phyloP scores from a whole-genome alignment of 345 rosid genomes.

The Bruguiera gymnorhiza region DNA sequence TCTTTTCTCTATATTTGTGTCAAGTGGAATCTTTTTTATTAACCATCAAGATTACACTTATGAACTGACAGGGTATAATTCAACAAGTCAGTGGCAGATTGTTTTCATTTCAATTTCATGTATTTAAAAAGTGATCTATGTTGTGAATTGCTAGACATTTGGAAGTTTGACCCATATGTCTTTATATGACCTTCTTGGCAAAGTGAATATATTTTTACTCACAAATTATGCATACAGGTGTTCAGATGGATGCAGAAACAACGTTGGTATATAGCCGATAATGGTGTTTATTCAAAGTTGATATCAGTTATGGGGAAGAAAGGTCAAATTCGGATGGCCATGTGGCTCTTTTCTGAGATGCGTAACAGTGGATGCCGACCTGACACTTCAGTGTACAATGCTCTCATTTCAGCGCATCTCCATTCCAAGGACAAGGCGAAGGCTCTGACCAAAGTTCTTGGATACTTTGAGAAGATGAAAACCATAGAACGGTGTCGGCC shows the following conservation, averaged over 20 bases:
- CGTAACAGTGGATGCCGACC: constrained; percentile 92
- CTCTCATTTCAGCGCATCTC: constrained; percentile 86
- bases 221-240: constrained; percentile 41
- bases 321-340: constrained; percentile 88
- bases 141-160: background rate
- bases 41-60: too few relatives aligned
- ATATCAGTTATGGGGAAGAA: constrained; percentile 84
- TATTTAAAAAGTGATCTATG: too few relatives aligned
- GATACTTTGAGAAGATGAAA: constrained; percentile 82
- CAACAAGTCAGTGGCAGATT: too few relatives aligned
- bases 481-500: constrained; percentile 75
- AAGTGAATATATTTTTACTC: background rate
- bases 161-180: background rate
- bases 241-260: constrained; percentile 99
- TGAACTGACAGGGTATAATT: too few relatives aligned
- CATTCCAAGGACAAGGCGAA: constrained; percentile 74
- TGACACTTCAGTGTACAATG: constrained; percentile 82
- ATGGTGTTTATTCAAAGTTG: constrained; percentile 76
- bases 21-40: too few relatives aligned
- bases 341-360: constrained; percentile 99
- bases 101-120: too few relatives aligned
- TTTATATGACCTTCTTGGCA: background rate
- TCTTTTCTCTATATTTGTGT: background rate
- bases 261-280: constrained; percentile 83
- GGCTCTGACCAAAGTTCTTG: constrained; percentile 72